phyloP scores from a whole-genome alignment of 495 filamentous ascomycete genomes.

The Podospora anserina region DNA sequence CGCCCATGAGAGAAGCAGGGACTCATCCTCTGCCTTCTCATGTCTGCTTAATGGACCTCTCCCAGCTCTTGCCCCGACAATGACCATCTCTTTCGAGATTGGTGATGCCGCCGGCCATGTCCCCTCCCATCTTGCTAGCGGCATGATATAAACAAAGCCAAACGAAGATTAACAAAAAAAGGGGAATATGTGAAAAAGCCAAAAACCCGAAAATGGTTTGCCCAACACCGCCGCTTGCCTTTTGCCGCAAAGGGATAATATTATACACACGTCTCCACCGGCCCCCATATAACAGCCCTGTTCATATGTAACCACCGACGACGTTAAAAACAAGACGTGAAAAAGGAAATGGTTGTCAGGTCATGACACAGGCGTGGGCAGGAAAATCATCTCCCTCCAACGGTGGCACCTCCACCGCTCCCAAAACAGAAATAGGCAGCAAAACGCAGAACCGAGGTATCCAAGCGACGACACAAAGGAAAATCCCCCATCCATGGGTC shows the following conservation, averaged over 20 bases:
- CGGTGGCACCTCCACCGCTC: not conserved
- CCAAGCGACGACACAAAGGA: not conserved
- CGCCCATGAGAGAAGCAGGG: too few relatives aligned
- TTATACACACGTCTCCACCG: conserved; percentile 10
- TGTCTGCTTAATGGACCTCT: too few relatives aligned
- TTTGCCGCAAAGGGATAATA: not conserved
- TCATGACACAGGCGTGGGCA: not conserved
- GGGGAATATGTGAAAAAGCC: not conserved
- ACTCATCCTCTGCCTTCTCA: too few relatives aligned
- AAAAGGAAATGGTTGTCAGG: not conserved
- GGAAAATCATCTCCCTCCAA: not conserved
- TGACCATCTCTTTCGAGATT: too few relatives aligned
- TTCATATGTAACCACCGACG: not conserved
- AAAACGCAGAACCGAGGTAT: not conserved
- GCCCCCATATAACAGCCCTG: not conserved
- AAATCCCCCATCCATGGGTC: not conserved
- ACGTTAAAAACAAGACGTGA: not conserved
- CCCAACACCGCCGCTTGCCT: not conserved
- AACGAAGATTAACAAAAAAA: conserved; percentile 5
- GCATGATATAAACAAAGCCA: conserved; percentile 5
- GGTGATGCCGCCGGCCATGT: too few relatives aligned
- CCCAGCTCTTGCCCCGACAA: too few relatives aligned
- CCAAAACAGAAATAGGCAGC: not conserved
- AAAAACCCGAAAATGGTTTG: not conserved
- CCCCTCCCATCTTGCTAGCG: not conserved